Evolutionary conservation across 441 rosid species (phyloP), one percentile per base, ranked within the genome.

Genomic region (Viola pubescens): DNA sequence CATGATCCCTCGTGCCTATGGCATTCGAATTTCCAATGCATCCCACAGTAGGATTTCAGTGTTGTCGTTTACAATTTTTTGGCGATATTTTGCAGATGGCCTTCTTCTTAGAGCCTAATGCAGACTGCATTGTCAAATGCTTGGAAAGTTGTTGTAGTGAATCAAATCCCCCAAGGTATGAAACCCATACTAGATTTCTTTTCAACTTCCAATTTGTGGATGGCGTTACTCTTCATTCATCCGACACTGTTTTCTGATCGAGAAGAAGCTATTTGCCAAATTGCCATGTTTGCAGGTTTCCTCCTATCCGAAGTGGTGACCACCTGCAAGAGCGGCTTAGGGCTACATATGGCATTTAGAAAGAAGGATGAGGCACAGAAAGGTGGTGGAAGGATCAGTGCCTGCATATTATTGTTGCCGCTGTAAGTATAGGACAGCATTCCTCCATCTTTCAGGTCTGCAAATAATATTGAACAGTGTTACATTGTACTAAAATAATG

Each of bases 301-400:
- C 85, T n/a, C 82, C 86, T 0, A 79, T 87, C 5, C 77, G 82
- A 56, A 75, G 74, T 44, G 79, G 68, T 6, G 91, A 82, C 71
- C 78, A 87, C 78, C 47, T 87, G 26, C 70, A 66, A 66, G 84
- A 84, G 65, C 80, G 85, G 38, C 13, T 72, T 16, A 74, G 79
- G 69, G 75, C 75, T 64, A 71, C 89, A 2, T 81, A 72, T 52
- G 71, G 65, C 51, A 58, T 19, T 6, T 60, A 50, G 56, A 19
- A 7, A 4, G 54, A 51, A 48, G n/a, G 34, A 9, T 14, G 12
- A 4, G 4, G 5, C 19, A 44, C 9, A 43, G 3, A 7, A 3
- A 11, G 4, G 26, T 19, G 26, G 26, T 19, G 26, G 26, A 19
- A 19, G 26, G 26, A 19, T 19, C 34, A 26, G 34, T 26, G 34